Evolutionary conservation across 345 rosid genomes (phyloP), one percentile per base, ranked within the genome.

Genomic region (Populus nigra): DNA sequence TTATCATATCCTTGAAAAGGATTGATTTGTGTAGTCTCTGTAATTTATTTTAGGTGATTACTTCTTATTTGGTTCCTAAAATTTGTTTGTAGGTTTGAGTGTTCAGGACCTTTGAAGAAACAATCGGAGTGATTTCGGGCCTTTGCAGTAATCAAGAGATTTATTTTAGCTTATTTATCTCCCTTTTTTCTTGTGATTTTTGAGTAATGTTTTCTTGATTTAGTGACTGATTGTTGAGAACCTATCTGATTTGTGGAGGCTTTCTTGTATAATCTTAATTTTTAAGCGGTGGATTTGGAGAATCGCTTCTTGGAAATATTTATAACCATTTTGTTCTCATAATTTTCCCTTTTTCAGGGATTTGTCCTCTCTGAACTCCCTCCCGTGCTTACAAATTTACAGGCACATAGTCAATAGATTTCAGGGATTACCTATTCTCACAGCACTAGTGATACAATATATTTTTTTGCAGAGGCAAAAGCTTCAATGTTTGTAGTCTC

Each of bases 91-190:
- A 78, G 81, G 84, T 70, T 69, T 84, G 79, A 84, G 31, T 8
- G 83, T 78, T 1, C 80, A 76, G 33, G 87, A 84, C 53, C 74
- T 78, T 59, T 84, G 78, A 78, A 76, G 75, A 66, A 68, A 59
- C 69, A 11, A 18, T 25, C 36, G 8, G 29, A 41, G 22, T 70
- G 68, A 41, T 47, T 65, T 23, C n/a, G 57, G 72, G 23, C 43
- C 35, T 8, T 9, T 20, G 13, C 41, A 63, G 57, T 53, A 77
- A 16, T 76, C 15, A 31, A 5, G 74, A 49, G 65, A 33, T 71
- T 53, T 71, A 57, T 22, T 72, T 43, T 61, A 35, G 4, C 16
- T 4, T 39, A 12, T 36, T 35, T 8, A 59, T 59, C 29, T 23
- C 71, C 33, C 47, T 31, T 7, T 35, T 1, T 41, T 23, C 20